A percentile compares a stretch with the other conserved stretches of the same genome.
phyloP scores from a whole-genome alignment of 2,329 filamentous ascomycete genomes.

The Mycosphaerelloides madeirae region DNA sequence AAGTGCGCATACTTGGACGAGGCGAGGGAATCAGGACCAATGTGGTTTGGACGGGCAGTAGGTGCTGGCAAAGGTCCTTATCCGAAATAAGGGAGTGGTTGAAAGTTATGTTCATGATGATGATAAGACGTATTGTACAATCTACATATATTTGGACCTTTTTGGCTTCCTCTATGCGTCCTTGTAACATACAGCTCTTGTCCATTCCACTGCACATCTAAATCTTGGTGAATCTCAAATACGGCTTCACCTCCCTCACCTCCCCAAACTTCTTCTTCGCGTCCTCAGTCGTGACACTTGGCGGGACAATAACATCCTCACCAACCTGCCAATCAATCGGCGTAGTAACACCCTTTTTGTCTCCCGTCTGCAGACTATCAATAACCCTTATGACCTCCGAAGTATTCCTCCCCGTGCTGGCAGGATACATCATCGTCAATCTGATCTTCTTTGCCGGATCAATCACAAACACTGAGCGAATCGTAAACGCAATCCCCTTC shows the following conservation, averaged over 20 bases:
- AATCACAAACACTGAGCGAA: conserved; percentile 91
- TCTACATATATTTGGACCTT: no score
- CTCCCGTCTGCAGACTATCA: conserved; percentile 60
- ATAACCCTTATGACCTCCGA: conserved; percentile 55
- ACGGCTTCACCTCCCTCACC: conserved; percentile 57
- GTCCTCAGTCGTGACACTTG: conserved; percentile 74
- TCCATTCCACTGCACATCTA: conserved; percentile 1
- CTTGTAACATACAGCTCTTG: no score
- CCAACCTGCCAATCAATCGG: conserved; percentile 88
- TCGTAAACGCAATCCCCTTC: conserved; percentile 73
- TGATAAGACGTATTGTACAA: no score
- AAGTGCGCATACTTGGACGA: no score
- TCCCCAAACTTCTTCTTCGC: conserved; percentile 84
- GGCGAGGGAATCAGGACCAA: no score
- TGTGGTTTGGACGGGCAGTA: no score
- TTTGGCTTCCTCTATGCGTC: no score
- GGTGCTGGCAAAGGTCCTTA: no score
- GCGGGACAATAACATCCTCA: conserved; percentile 89
- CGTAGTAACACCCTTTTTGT: conserved; percentile 65
- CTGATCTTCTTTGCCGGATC: conserved; percentile 92
- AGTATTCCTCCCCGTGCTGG: conserved; percentile 68
- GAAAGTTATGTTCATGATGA: no score
- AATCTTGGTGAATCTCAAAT: conserved; percentile 64
- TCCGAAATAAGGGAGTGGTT: no score
- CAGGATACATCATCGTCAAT: conserved; percentile 87